Evolutionary conservation across 768 basidiomycete genomes (phyloP).

Genomic region (Hortiboletus campestris): DNA sequence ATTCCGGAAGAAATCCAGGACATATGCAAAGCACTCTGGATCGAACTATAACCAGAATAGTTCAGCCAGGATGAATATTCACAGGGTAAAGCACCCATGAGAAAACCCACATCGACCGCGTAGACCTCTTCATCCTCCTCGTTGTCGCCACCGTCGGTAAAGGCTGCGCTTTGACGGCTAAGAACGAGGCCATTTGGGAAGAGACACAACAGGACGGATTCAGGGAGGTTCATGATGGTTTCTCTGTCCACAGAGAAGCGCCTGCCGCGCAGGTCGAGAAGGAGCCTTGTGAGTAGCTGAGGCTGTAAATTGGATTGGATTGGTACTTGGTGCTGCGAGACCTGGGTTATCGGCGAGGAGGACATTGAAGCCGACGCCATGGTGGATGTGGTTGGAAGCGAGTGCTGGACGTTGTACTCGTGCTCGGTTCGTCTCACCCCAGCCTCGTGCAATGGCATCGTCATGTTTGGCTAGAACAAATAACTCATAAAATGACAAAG

Average conservation of each 20-base stretch:
- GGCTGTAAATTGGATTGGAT: constrained; percentile 75
- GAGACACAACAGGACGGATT: constrained; percentile 92
- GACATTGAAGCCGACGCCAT: constrained; percentile 43
- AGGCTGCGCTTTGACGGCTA: constrained; percentile 76
- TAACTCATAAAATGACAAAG: constrained; percentile 9
- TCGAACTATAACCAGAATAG: constrained; percentile 69
- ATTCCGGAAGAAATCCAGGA: constrained; percentile 86
- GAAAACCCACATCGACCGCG: constrained; percentile 83
- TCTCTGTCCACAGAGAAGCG: constrained; percentile 96
- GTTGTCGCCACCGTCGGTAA: constrained; percentile 71
- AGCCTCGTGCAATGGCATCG: constrained; percentile 22
- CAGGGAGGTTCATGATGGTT: constrained; percentile 97
- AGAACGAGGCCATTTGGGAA: constrained; percentile 97
- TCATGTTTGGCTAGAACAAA: constrained; percentile 33
- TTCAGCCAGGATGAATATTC: background rate
- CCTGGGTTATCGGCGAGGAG: constrained; percentile 57
- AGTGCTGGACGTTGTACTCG: constrained; percentile 11
- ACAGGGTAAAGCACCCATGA: constrained; percentile 2
- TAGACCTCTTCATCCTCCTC: constrained; percentile 91
- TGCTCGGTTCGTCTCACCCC: constrained; percentile 22
- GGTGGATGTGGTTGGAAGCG: constrained; percentile 15
- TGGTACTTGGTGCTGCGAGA: constrained; percentile 51
- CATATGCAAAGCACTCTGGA: constrained; percentile 93
- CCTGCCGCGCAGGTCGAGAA: constrained; percentile 87
- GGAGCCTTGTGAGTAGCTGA: constrained; percentile 82